A percentile compares a stretch with the other conserved stretches of the same genome.
These are phyloP conservation scores for Mortierella hygrophila DNA, from an alignment of 192 early-diverging fungal genomes.

Conservation along the genomic window DNA sequence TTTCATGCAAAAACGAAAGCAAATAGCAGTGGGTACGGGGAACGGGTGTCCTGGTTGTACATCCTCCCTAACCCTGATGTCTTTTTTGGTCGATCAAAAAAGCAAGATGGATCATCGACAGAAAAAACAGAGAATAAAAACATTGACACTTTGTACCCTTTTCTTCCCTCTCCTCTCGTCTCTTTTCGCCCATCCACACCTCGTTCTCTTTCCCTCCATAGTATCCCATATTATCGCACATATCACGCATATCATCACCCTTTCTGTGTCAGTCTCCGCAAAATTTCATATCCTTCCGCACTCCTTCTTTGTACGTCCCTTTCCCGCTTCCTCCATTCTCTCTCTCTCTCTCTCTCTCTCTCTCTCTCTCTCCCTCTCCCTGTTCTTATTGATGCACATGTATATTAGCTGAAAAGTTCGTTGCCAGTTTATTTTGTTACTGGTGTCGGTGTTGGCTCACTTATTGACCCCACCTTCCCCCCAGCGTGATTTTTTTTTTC, in stretches of 20 bases:
- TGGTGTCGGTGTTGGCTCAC: background rate
- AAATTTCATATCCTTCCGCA: background rate
- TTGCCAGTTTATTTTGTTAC: background rate
- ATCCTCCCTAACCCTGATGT: background rate
- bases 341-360: background rate
- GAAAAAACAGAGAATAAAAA: background rate
- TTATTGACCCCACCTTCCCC: background rate
- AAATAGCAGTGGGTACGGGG: too few relatives aligned
- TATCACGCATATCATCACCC: background rate
- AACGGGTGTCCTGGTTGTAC: too few relatives aligned
- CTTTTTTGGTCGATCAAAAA: background rate
- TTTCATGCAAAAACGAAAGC: background rate
- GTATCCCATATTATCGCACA: background rate
- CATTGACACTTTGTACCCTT: background rate
- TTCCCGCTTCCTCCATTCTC: background rate
- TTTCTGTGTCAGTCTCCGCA: background rate
- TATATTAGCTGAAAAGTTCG: background rate
- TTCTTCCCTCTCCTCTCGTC: too few relatives aligned
- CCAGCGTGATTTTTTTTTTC: background rate
- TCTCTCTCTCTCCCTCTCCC: background rate
- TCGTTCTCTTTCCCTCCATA: background rate
- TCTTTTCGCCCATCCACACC: background rate
- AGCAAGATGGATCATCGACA: background rate
- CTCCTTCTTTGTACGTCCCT: background rate
- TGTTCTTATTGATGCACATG: slow-evolving; percentile 1